Conservation (phyloP, 2,329 filamentous ascomycete genomes). For the Aspergillus felis region DNA sequence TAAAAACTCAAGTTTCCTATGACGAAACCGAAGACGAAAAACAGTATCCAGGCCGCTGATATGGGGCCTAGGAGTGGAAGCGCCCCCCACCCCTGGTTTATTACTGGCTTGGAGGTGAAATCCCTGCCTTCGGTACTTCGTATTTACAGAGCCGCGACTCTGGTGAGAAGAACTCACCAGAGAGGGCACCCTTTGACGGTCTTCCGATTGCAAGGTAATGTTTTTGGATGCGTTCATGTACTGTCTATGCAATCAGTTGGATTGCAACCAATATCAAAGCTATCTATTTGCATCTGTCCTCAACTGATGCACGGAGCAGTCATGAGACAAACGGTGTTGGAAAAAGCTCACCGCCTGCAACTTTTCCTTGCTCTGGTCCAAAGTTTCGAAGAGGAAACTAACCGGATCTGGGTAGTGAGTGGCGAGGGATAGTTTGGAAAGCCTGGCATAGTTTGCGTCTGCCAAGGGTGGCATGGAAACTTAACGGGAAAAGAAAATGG, state of each 20-base stretch:
- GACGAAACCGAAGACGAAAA: neutral
- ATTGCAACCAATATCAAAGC: no score
- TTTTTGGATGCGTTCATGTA: neutral
- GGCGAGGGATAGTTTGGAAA: neutral
- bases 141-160: neutral
- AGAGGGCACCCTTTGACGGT: no score
- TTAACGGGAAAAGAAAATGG: neutral
- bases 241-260: neutral
- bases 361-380: neutral
- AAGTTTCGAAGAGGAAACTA: neutral
- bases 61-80: no score
- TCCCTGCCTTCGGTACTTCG: neutral
- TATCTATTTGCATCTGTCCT: neutral
- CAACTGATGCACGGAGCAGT: neutral
- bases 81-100: neutral
- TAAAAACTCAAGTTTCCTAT: neutral
- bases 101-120: neutral
- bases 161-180: neutral
- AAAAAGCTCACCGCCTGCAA: neutral
- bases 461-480: neutral
- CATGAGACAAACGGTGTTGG: neutral
- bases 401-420: neutral
- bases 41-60: neutral
- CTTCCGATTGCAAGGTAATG: no score
- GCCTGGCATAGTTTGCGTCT: neutral